phyloP scores from a whole-genome alignment of 2,329 filamentous ascomycete species.

The Fusarium bactridioides region DNA sequence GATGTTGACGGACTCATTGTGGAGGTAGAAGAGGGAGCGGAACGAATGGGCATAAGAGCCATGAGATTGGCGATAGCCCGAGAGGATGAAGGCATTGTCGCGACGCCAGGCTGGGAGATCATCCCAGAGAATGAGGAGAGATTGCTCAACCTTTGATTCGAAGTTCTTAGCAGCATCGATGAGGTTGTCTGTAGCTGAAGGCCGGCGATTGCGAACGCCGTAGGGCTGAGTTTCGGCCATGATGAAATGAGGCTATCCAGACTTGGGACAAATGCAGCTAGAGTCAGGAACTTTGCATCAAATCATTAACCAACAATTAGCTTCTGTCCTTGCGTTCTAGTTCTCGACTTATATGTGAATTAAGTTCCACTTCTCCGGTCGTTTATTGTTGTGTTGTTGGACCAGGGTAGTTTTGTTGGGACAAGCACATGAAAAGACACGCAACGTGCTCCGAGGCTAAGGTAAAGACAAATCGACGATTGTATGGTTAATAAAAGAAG shows the following conservation, averaged over 20 bases:
- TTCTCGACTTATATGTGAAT: slow-evolving; percentile 13
- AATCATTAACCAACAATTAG: not conserved
- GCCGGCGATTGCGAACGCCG: slow-evolving; percentile 41
- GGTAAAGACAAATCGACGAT: not conserved
- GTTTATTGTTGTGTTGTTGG: slow-evolving; percentile 34
- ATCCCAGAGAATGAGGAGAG: slow-evolving; percentile 63
- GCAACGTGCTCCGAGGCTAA: slow-evolving; percentile 38
- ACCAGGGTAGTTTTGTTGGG: slow-evolving; percentile 43
- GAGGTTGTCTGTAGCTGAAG: slow-evolving; percentile 42
- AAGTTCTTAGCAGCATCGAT: slow-evolving; percentile 37
- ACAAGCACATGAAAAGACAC: slow-evolving; percentile 42
- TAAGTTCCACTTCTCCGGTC: slow-evolving; percentile 25
- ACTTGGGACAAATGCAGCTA: not conserved
- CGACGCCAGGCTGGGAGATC: slow-evolving; percentile 67
- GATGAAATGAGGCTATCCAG: slow-evolving; percentile 33
- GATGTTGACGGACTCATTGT: slow-evolving; percentile 71
- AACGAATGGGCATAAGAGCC: slow-evolving; percentile 58
- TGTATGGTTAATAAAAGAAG: not conserved
- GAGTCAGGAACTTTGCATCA: not conserved
- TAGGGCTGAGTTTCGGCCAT: slow-evolving; percentile 10
- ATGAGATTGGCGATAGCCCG: slow-evolving; percentile 62
- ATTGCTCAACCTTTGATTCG: slow-evolving; percentile 51
- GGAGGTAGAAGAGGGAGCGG: slow-evolving; percentile 59
- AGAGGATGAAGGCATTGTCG: slow-evolving; percentile 64
- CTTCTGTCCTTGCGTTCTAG: not conserved